phyloP scores from a whole-genome alignment of 1,284 basidiomycete genomes.

The Cutaneotrichosporon sp. region DNA sequence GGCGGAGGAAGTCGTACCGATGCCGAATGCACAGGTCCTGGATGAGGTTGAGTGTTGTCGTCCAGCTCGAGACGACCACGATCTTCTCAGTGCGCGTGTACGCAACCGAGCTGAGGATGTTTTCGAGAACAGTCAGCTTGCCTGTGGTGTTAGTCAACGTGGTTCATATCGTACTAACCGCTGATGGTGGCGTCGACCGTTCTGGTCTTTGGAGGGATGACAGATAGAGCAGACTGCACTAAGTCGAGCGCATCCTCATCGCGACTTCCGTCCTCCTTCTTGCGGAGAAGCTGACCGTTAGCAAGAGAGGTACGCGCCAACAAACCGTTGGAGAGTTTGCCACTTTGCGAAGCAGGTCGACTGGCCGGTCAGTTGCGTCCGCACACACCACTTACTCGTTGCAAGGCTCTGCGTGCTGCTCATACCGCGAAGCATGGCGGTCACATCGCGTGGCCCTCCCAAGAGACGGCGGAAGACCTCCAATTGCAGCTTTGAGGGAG shows the following conservation, averaged over 20 bases:
- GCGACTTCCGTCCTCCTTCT: conserved; percentile 58
- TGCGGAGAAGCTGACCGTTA: conserved; percentile 63
- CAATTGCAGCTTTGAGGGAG: conserved; percentile 76
- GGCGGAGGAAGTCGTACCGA: conserved; percentile 73
- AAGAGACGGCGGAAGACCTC: conserved; percentile 68
- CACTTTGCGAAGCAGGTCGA: conserved; percentile 70
- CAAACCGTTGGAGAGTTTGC: conserved; percentile 80
- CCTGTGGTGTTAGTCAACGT: conserved; percentile 53
- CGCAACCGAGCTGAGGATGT: conserved; percentile 65
- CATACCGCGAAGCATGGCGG: conserved; percentile 65
- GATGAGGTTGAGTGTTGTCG: conserved; percentile 85
- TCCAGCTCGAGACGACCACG: conserved; percentile 85
- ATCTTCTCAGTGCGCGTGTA: conserved; percentile 86
- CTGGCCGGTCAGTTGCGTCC: conserved; percentile 21
- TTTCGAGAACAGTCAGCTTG: conserved; percentile 74
- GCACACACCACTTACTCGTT: conserved; percentile 60
- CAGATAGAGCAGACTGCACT: conserved; percentile 59
- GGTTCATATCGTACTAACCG: conserved; percentile 8
- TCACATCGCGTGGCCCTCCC: conserved; percentile 57
- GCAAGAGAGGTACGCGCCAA: background rate
- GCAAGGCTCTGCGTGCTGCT: conserved; percentile 78
- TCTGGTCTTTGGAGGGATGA: conserved; percentile 1
- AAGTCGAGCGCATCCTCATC: conserved; percentile 58
- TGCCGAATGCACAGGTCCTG: conserved; percentile 78
- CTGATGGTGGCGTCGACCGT: conserved; percentile 18